Evolutionary conservation across 148 eudicot genomes (phyloP).

Genomic region (Euryodendron excelsum): DNA sequence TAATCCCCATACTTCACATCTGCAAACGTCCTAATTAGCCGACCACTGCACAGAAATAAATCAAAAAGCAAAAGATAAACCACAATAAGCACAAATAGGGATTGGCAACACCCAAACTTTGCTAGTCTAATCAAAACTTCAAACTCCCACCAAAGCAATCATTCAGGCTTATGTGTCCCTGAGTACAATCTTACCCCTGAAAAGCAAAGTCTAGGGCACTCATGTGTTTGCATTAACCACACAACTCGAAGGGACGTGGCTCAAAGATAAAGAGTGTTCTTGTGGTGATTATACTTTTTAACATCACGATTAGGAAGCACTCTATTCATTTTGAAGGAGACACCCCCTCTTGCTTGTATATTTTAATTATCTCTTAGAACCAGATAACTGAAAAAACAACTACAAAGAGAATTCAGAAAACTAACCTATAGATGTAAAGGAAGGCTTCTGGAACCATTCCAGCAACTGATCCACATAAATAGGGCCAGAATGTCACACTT

Average conservation of each 20-base stretch:
- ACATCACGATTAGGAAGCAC: background rate
- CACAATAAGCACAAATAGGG: background rate
- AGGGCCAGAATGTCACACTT: constrained; percentile 85
- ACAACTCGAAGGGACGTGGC: background rate
- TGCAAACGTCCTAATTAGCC: constrained; percentile 80
- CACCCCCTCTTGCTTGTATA: background rate
- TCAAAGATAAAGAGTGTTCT: background rate
- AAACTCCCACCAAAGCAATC: background rate
- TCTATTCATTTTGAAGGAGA: background rate
- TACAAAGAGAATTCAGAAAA: constrained; percentile 5
- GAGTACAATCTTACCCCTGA: background rate
- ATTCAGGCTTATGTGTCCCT: background rate
- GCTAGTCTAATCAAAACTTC: background rate
- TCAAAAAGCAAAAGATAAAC: background rate
- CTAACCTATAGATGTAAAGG: constrained; percentile 84
- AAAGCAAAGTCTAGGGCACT: background rate
- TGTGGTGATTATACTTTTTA: background rate
- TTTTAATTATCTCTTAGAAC: background rate
- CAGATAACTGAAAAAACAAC: background rate
- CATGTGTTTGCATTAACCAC: background rate
- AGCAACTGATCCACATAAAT: constrained; percentile 80
- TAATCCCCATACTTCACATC: constrained; percentile 81
- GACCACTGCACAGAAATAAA: constrained; percentile 60
- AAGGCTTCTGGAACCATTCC: constrained; percentile 98
- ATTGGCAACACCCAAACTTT: background rate